Evolutionary conservation across 495 filamentous ascomycete genomes (phyloP).

Genomic region (Sordaria brevicollis): DNA sequence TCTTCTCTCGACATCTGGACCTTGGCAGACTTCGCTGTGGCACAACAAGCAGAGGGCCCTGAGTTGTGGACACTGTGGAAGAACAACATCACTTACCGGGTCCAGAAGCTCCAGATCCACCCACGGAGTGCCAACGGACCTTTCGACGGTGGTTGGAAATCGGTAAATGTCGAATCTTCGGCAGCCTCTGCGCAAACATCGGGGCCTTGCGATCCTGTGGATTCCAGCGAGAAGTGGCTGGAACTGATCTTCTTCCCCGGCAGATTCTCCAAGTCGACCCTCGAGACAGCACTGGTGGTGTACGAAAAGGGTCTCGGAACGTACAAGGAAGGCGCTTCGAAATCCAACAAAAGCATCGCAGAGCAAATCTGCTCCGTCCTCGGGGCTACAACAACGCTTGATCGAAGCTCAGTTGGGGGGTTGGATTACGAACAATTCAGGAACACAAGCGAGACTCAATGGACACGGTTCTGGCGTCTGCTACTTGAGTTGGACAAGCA

Average conservation of each 20-base stretch:
- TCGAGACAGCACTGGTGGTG: slow-evolving; percentile 72
- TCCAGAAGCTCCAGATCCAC: slow-evolving; percentile 45
- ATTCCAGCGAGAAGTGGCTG: slow-evolving; percentile 56
- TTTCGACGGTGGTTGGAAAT: slow-evolving; percentile 66
- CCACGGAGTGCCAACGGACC: slow-evolving; percentile 29
- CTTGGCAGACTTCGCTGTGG: slow-evolving; percentile 69
- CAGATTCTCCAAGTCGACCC: slow-evolving; percentile 58
- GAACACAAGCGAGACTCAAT: slow-evolving; percentile 64
- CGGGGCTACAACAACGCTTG: slow-evolving; percentile 50
- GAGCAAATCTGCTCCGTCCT: slow-evolving; percentile 65
- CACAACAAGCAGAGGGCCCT: slow-evolving; percentile 33
- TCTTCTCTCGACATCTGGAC: slow-evolving; percentile 76
- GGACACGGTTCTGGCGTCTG: slow-evolving; percentile 81
- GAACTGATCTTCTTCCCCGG: slow-evolving; percentile 74
- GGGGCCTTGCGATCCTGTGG: slow-evolving; percentile 51
- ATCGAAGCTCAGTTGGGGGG: slow-evolving; percentile 48
- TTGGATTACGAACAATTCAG: slow-evolving; percentile 65
- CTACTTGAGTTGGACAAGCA: slow-evolving; percentile 77
- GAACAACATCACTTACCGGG: slow-evolving; percentile 64
- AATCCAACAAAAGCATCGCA: slow-evolving; percentile 41
- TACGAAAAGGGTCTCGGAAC: slow-evolving; percentile 54
- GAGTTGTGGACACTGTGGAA: slow-evolving; percentile 82
- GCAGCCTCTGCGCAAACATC: slow-evolving; percentile 43
- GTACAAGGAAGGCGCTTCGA: slow-evolving; percentile 24
- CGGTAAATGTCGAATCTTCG: slow-evolving; percentile 54